Evolutionary conservation across 2,329 filamentous ascomycete species (phyloP).

Genomic region (Fusarium bactridioides): DNA sequence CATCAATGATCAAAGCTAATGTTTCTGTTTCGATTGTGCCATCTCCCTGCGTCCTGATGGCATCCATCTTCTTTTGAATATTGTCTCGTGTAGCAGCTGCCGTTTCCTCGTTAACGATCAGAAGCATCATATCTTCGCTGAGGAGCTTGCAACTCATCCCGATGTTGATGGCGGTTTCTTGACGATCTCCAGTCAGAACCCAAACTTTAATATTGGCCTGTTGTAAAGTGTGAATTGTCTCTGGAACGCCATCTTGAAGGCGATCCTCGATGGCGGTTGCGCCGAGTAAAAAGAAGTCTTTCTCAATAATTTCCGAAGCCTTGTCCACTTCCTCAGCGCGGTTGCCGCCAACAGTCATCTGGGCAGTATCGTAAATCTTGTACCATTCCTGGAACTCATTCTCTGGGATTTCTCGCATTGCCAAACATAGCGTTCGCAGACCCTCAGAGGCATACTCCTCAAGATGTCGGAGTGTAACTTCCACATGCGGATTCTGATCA

Average conservation of each 20-base stretch:
- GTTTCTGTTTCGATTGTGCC: constrained; percentile 82
- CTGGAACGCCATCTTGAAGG: constrained; percentile 94
- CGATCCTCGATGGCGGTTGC: constrained; percentile 98
- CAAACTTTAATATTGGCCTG: constrained; percentile 98
- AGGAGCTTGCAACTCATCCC: constrained; percentile 99
- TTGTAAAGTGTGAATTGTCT: constrained; percentile 97
- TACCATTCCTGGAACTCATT: constrained; percentile 89
- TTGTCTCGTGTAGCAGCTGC: constrained; percentile 84
- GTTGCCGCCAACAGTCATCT: constrained; percentile 90
- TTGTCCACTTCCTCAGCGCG: constrained; percentile 96
- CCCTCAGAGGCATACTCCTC: constrained; percentile 98
- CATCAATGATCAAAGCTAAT: constrained; percentile 92
- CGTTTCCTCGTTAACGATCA: constrained; percentile 93
- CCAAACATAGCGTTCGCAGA: constrained; percentile 90
- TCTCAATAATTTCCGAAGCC: constrained; percentile 93
- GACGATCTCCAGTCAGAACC: constrained; percentile 96
- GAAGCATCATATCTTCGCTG: constrained; percentile 96
- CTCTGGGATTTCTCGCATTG: constrained; percentile 92
- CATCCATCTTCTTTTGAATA: constrained; percentile 90
- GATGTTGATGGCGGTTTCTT: constrained; percentile 99
- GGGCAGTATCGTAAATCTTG: constrained; percentile 84
- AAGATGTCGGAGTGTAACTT: constrained; percentile 91
- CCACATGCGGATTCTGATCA: constrained; percentile 84
- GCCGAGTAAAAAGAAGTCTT: constrained; percentile 87
- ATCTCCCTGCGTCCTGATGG: constrained; percentile 83